These are phyloP conservation scores for Ailanthus altissimus DNA, from an alignment of 345 rosid species.

Conservation along the genomic window DNA sequence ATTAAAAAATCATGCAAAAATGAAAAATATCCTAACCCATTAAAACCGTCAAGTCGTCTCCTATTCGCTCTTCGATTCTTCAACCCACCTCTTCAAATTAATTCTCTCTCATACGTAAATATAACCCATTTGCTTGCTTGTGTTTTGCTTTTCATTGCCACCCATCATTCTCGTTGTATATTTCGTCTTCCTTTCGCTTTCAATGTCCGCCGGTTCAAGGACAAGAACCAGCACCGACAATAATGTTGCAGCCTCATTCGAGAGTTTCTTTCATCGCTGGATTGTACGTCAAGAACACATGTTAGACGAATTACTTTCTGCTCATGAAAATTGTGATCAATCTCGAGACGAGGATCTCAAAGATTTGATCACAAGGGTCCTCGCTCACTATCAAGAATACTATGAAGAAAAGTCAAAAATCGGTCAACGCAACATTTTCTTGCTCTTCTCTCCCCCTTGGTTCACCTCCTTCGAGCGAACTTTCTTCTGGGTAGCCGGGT, in stretches of 20 bases:
- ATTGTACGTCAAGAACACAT: constrained; percentile 39
- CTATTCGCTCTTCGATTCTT: background rate
- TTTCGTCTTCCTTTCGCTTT: background rate
- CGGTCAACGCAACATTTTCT: constrained; percentile 30
- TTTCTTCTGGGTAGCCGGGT: constrained; percentile 49
- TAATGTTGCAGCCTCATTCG: constrained; percentile 20
- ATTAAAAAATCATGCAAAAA: background rate
- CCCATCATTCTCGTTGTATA: background rate
- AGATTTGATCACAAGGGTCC: constrained; percentile 33
- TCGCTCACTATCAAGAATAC: constrained; percentile 49
- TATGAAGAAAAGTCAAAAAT: constrained; percentile 40
- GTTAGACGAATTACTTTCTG: constrained; percentile 40
- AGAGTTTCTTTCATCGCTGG: constrained; percentile 40
- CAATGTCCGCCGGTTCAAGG: constrained; percentile 16
- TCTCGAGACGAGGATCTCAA: constrained; percentile 26
- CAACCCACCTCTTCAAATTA: background rate
- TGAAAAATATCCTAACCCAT: background rate
- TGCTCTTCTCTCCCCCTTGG: constrained; percentile 43
- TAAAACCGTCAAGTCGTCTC: background rate
- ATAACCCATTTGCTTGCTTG: background rate
- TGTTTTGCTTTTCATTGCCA: background rate
- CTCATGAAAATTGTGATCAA: constrained; percentile 18
- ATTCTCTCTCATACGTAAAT: background rate
- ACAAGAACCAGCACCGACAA: background rate
- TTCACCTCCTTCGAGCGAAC: constrained; percentile 41